Evolutionary conservation across 257 asterid genomes (phyloP).

Genomic region (Nicotiana otophora): DNA sequence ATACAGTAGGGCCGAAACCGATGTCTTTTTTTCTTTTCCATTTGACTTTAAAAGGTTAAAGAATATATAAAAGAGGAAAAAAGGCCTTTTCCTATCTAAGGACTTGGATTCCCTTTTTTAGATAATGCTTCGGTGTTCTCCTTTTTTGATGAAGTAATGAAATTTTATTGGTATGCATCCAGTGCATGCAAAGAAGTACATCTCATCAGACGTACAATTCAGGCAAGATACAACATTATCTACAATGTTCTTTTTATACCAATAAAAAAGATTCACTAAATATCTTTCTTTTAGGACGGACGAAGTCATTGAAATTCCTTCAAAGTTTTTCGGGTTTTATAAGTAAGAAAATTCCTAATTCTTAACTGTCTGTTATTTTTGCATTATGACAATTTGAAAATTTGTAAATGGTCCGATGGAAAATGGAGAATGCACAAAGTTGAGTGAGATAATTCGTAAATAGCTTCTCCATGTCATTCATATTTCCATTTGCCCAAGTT

Average conservation of each 20-base stretch:
- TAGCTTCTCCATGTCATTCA: not conserved
- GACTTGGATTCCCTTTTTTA: not conserved
- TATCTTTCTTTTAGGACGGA: no score
- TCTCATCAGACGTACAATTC: no score
- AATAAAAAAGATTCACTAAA: no score
- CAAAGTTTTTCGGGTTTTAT: not conserved
- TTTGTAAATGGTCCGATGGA: not conserved
- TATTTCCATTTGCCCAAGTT: slow-evolving; percentile 1
- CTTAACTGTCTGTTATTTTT: not conserved
- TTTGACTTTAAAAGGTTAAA: not conserved
- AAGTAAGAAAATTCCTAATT: not conserved
- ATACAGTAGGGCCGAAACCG: not conserved
- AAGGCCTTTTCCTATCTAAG: slow-evolving; percentile 2
- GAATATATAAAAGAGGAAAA: not conserved
- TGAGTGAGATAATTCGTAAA: not conserved
- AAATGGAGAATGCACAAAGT: not conserved
- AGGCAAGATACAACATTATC: no score
- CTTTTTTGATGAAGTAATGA: not conserved
- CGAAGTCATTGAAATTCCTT: no score
- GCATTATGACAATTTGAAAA: not conserved
- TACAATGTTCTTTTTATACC: no score
- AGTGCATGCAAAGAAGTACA: no score
- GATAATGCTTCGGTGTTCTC: not conserved
- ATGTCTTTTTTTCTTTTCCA: not conserved
- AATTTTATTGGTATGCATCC: not conserved